Base-by-base conservation (phyloP, 345 rosid species). In the Laguncularia racemosa region DNA sequence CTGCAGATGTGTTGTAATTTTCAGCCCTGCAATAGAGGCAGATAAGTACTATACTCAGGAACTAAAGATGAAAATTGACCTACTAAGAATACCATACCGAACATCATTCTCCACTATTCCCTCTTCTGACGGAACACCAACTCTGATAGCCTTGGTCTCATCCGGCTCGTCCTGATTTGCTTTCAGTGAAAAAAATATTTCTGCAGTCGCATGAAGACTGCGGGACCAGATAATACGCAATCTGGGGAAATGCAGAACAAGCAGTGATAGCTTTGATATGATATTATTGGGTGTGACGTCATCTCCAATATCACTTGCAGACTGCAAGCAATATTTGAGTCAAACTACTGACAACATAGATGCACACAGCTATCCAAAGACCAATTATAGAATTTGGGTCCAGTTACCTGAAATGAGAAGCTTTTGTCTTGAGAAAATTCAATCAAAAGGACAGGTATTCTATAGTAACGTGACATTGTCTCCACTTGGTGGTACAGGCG, bases 371-470 rank as follows among this genome's bases (percentile, higher is more conserved):
- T 11, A 10, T 46, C 4, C 9, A 26, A 52, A 8, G 6, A 19
- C 17, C 26, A 28, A 56, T 26, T 33, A 33, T 33, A 20, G 40
- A 21, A 52, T 26, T 64, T 18, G 61, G 59, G 14, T 44, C 17
- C 52, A 48, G 57, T 50, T 77, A 85, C 99, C 97, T 82, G 96
- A 78, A 93, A 93, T 43, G 99, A 93, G 75, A 89, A 93, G 79
- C 97, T 93, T 77, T 85, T 93, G 80, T 93, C 99, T 73, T 85
- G 97, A 3, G 96, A 85, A 71, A 93, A 93, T 81, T 93, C 97
- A 14, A 93, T 89, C 56, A 93, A 84, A 71, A 93, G 99, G 72
- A 89, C 97, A 7, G 99, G 99, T 58, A 83, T 85, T 73, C 80
- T 82, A 67, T 89, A 93, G 70, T 93, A 93, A 6, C 99, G 86